phyloP scores from a whole-genome alignment of 2,329 filamentous ascomycete genomes.

The Alternaria arbusti region DNA sequence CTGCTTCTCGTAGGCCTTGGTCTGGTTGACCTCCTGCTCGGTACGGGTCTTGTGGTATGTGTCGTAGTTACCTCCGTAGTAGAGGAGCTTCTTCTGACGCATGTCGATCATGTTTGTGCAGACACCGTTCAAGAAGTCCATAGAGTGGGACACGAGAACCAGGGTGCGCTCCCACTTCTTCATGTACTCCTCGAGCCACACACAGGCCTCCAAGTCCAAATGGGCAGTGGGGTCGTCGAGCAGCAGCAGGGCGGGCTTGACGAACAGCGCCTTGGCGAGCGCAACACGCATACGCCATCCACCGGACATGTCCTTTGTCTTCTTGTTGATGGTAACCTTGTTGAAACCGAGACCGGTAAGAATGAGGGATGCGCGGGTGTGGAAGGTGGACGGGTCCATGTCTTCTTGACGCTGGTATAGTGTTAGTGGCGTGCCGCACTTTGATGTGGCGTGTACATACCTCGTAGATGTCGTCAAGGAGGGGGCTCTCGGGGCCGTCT shows the following conservation, averaged over 20 bases:
- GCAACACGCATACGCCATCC: constrained; percentile 99
- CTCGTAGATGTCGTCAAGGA: constrained; percentile 94
- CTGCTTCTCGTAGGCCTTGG: constrained; percentile 98
- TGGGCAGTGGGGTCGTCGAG: constrained; percentile 98
- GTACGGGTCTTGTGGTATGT: constrained; percentile 90
- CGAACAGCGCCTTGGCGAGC: constrained; percentile 95
- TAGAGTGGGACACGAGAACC: constrained; percentile 94
- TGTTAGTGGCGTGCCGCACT: constrained; percentile 6
- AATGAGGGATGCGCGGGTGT: constrained; percentile 94
- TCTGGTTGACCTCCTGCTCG: constrained; percentile 97
- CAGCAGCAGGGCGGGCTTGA: constrained; percentile 93
- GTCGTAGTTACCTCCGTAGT: constrained; percentile 99
- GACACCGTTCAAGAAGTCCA: constrained; percentile 99
- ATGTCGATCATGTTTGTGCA: constrained; percentile 99
- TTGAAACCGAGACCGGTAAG: constrained; percentile 99
- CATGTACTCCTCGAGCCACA: constrained; percentile 99
- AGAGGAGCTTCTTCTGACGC: constrained; percentile 84
- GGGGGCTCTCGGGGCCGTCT: constrained; percentile 87
- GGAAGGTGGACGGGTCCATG: constrained; percentile 98
- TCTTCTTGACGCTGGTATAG: constrained; percentile 83
- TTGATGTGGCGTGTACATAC: constrained; percentile 59
- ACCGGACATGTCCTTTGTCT: constrained; percentile 99
- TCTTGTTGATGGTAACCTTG: constrained; percentile 97
- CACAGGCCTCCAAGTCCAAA: constrained; percentile 98
- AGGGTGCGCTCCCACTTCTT: constrained; percentile 99